Evolutionary conservation across 805 yeast genomes (phyloP).

Genomic region (Candida glaebosa): DNA sequence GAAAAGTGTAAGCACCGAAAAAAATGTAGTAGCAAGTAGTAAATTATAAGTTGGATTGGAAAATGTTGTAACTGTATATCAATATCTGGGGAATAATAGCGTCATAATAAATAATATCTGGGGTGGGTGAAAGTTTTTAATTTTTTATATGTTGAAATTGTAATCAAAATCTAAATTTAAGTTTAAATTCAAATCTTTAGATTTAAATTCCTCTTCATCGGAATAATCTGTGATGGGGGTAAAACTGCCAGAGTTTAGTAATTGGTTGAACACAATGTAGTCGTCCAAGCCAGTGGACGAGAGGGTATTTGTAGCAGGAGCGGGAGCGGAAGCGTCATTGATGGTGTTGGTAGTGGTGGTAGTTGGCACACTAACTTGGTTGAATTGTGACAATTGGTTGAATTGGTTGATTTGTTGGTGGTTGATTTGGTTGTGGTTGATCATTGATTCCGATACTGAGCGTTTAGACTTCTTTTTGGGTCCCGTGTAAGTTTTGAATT

Average conservation of each 20-base stretch:
- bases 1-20: slow-evolving; percentile 2
- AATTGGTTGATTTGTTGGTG: slow-evolving; percentile 5
- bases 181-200: slow-evolving; percentile 10
- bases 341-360: slow-evolving; percentile 6
- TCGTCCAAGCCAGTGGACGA: slow-evolving; percentile 22
- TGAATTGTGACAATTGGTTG: slow-evolving; percentile 3
- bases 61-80: too few species aligned
- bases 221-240: slow-evolving; percentile 23
- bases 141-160: background rate
- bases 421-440: slow-evolving; percentile 5
- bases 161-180: slow-evolving; percentile 12
- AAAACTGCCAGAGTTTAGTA: slow-evolving; percentile 11
- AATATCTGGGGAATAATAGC: background rate
- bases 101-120: background rate
- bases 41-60: background rate
- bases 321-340: too few species aligned
- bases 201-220: slow-evolving; percentile 14
- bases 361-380: background rate
- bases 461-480: slow-evolving; percentile 16
- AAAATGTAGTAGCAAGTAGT: background rate
- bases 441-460: slow-evolving; percentile 21
- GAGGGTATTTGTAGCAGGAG: slow-evolving; percentile 7
- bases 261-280: slow-evolving; percentile 26
- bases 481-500: slow-evolving; percentile 18
- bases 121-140: too few species aligned